These are phyloP conservation scores for Rhizoctonia solani DNA, from an alignment of 1,284 basidiomycete species.

Conservation along the genomic window DNA sequence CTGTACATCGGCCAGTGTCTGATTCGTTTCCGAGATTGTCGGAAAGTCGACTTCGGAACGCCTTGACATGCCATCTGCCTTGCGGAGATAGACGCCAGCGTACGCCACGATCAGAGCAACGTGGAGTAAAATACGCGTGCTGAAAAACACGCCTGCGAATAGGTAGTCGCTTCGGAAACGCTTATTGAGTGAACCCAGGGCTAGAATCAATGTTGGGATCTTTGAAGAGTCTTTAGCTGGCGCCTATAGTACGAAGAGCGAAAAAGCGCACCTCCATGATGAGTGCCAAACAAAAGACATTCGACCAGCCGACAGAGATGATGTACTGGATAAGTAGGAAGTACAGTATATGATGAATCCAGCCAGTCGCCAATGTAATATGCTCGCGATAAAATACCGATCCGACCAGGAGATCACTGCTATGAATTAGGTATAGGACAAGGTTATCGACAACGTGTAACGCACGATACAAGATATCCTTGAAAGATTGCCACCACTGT, in stretches of 20 bases:
- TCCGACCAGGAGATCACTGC: slow-evolving; percentile 49
- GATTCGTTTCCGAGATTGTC: background rate
- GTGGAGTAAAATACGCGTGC: slow-evolving; percentile 59
- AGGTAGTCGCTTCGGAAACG: slow-evolving; percentile 54
- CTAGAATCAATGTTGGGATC: slow-evolving; percentile 62
- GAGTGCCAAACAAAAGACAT: slow-evolving; percentile 55
- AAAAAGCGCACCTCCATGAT: slow-evolving; percentile 60
- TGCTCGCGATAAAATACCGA: slow-evolving; percentile 50
- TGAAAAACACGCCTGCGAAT: slow-evolving; percentile 59
- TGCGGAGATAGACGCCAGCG: slow-evolving; percentile 45
- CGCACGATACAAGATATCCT: slow-evolving; percentile 53
- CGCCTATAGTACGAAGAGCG: slow-evolving; percentile 41
- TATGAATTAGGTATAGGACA: background rate
- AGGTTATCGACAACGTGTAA: slow-evolving; percentile 31
- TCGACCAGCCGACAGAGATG: slow-evolving; percentile 49
- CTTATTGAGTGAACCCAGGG: slow-evolving; percentile 54
- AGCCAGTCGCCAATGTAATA: slow-evolving; percentile 58
- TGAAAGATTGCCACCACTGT: slow-evolving; percentile 51
- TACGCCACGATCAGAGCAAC: slow-evolving; percentile 50
- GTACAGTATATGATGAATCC: slow-evolving; percentile 63
- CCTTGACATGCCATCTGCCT: background rate
- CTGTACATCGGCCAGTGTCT: background rate
- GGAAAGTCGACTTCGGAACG: background rate
- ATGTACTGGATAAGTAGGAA: slow-evolving; percentile 55
- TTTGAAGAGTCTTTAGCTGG: slow-evolving; percentile 46